Evolutionary conservation across 176 grass and related monocot genomes (phyloP).

Genomic region (Miscanthus lutarioriparius): DNA sequence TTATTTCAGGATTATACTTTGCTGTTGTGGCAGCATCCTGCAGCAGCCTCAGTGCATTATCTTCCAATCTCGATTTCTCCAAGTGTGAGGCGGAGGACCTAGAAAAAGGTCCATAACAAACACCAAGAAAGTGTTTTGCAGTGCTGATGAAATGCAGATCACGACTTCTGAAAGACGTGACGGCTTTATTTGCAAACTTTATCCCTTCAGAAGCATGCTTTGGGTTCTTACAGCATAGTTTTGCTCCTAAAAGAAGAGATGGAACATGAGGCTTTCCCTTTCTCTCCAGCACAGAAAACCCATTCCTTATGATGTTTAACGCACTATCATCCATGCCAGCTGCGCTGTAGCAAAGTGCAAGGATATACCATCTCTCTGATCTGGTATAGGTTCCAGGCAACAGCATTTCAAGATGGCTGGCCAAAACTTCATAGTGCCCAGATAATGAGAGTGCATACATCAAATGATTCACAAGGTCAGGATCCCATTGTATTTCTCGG

Average conservation of each 20-base stretch:
- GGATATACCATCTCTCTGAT: conserved; percentile 93
- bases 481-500: conserved; percentile 83
- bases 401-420: conserved; percentile 74
- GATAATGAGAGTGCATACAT: conserved; percentile 74
- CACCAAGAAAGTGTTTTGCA: conserved; percentile 80
- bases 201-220: conserved; percentile 75
- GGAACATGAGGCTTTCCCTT: conserved; percentile 80
- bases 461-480: conserved; percentile 90
- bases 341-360: conserved; percentile 88
- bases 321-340: conserved; percentile 76
- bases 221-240: conserved; percentile 80
- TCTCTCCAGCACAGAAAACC: conserved; percentile 60
- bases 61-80: conserved; percentile 70
- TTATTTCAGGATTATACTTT: conserved; percentile 72
- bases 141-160: conserved; percentile 68
- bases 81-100: conserved; percentile 65
- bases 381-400: conserved; percentile 82
- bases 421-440: conserved; percentile 79
- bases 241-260: conserved; percentile 93
- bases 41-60: conserved; percentile 60
- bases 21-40: conserved; percentile 52
- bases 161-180: conserved; percentile 55
- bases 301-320: conserved; percentile 81
- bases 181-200: conserved; percentile 70
- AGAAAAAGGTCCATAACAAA: conserved; percentile 76